Conservation (phyloP, 129 eudicot species). For the Ambrosia trifida region DNA sequence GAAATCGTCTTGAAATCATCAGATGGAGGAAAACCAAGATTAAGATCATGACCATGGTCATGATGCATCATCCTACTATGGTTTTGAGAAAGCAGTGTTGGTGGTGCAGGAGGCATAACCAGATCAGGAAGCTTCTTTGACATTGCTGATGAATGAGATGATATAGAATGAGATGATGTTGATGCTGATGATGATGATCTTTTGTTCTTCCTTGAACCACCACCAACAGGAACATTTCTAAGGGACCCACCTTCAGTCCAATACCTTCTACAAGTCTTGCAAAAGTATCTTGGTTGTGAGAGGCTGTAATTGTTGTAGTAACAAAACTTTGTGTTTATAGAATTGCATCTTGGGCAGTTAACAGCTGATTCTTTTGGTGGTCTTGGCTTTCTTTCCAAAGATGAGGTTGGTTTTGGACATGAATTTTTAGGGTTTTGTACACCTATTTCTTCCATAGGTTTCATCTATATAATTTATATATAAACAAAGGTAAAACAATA, state of each 20-base stretch:
- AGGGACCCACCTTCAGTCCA: conserved; percentile 96
- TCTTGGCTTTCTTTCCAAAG: conserved; percentile 57
- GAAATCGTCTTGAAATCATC: conserved; percentile 64
- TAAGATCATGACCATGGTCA: conserved; percentile 64
- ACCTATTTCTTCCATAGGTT: conserved; percentile 63
- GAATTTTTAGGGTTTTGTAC: conserved; percentile 37
- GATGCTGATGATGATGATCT: conserved; percentile 53
- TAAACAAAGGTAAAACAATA: conserved; percentile 19
- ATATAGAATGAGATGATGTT: conserved; percentile 10
- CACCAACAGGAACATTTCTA: conserved; percentile 89
- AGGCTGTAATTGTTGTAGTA: conserved; percentile 93
- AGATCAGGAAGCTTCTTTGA: conserved; percentile 55
- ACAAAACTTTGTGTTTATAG: conserved; percentile 87
- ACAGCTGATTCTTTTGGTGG: conserved; percentile 66
- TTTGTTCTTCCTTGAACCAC: conserved; percentile 89
- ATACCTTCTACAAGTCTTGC: conserved; percentile 87
- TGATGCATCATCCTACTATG: conserved; percentile 46
- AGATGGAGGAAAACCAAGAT: conserved; percentile 53
- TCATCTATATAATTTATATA: conserved; percentile 33
- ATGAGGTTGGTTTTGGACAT: conserved; percentile 37
- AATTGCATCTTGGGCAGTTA: conserved; percentile 91
- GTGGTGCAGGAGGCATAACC: conserved; percentile 33
- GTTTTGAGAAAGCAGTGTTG: conserved; percentile 42
- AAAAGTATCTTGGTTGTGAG: conserved; percentile 90
- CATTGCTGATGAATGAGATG: conserved; percentile 34